These are phyloP conservation scores for Vitis rotundifolia DNA, from an alignment of 164 flowering plant genomes.

Conservation along the genomic window DNA sequence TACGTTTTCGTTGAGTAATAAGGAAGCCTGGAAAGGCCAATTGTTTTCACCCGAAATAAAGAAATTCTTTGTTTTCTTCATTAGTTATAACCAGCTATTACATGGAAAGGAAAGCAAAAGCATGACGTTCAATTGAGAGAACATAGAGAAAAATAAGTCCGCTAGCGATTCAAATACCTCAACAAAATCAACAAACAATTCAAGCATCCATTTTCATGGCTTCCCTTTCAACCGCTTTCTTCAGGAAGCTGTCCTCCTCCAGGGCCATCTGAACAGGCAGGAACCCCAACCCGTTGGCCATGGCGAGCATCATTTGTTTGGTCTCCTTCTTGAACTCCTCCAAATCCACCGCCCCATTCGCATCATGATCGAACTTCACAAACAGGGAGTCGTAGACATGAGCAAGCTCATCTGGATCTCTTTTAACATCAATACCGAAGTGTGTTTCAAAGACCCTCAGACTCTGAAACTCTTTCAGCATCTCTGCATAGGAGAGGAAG, in stretches of 20 bases:
- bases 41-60: neutral
- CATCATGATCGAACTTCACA: slow-evolving; percentile 29
- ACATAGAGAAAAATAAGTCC: no score
- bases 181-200: neutral
- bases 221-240: slow-evolving; percentile 33
- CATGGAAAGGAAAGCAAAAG: no score
- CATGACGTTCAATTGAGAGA: no score
- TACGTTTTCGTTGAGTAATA: neutral
- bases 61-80: no score
- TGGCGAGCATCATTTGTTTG: slow-evolving; percentile 35
- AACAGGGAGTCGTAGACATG: slow-evolving; percentile 24
- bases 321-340: slow-evolving; percentile 37
- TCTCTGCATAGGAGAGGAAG: slow-evolving; percentile 30
- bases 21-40: neutral
- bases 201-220: slow-evolving; percentile 7
- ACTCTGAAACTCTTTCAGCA: slow-evolving; percentile 31
- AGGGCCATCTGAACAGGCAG: slow-evolving; percentile 36
- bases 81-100: no score
- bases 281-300: slow-evolving; percentile 36
- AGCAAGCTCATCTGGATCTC: slow-evolving; percentile 31
- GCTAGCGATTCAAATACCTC: no score
- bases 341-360: slow-evolving; percentile 30
- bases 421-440: slow-evolving; percentile 30
- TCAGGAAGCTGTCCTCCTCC: slow-evolving; percentile 35
- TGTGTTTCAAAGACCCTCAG: slow-evolving; percentile 32